Evolutionary conservation across 306 rosid species (phyloP).

Genomic region (Acacia acuminata): DNA sequence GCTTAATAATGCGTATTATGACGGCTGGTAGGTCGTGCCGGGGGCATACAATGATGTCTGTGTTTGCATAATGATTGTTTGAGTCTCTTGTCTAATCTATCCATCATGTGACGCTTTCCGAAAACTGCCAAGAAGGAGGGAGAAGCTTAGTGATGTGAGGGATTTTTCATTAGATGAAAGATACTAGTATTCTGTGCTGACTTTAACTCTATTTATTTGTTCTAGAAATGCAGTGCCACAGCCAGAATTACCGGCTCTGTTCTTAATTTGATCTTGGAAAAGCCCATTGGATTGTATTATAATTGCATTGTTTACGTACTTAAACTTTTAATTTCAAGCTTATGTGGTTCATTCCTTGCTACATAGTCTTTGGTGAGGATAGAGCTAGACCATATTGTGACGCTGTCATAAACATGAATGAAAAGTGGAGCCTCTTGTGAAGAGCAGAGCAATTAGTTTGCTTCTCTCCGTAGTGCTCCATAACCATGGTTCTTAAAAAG

Average conservation of each 20-base stretch:
- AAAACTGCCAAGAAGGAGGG: neutral
- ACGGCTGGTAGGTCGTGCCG: neutral
- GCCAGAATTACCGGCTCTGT: neutral
- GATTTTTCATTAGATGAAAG: conserved; percentile 10
- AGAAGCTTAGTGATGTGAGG: neutral
- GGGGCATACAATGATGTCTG: neutral
- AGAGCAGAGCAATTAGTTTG: conserved; percentile 50
- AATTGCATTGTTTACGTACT: neutral
- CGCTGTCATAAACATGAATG: neutral
- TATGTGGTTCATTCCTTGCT: neutral
- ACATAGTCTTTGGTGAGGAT: neutral
- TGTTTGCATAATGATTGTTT: neutral
- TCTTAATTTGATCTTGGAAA: conserved; percentile 1
- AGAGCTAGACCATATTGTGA: neutral
- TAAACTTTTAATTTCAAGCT: neutral
- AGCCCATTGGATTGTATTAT: neutral
- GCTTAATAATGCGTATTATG: neutral
- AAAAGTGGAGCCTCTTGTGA: conserved; percentile 62
- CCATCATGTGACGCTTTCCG: neutral
- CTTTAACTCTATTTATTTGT: neutral
- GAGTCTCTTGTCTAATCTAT: neutral
- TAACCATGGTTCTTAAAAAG: conserved; percentile 14
- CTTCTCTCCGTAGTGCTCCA: conserved; percentile 67
- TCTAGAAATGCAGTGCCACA: neutral
- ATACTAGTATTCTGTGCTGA: conserved; percentile 7